Conservation (phyloP, 2,329 filamentous ascomycete genomes). For the Didymella exigua region DNA sequence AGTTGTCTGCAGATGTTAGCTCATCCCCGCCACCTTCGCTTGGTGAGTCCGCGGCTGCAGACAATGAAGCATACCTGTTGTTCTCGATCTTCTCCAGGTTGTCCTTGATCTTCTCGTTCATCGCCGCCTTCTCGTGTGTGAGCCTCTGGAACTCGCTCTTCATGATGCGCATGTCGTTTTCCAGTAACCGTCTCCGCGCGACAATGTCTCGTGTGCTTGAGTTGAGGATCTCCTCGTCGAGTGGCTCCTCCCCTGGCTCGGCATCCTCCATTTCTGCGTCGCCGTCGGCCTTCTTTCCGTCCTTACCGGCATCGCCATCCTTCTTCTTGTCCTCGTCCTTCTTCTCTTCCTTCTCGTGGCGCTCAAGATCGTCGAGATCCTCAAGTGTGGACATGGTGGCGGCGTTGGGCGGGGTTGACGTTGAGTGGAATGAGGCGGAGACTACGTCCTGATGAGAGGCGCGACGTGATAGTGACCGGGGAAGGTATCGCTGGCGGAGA, state of each 20-base stretch:
- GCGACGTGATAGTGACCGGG: constrained; percentile 1
- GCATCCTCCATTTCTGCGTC: constrained; percentile 94
- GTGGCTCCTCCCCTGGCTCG: constrained; percentile 69
- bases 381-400: constrained; percentile 82
- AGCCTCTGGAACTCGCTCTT: constrained; percentile 94
- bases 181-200: constrained; percentile 86
- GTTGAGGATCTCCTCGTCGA: constrained; percentile 92
- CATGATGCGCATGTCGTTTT: constrained; percentile 99
- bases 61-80: constrained; percentile 71
- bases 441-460: not conserved
- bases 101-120: constrained; percentile 99
- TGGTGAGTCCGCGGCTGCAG: not conserved
- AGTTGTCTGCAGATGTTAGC: constrained; percentile 71
- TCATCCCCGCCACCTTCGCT: constrained; percentile 1
- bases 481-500: constrained; percentile 7
- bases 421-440: not conserved
- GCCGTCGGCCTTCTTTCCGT: constrained; percentile 65
- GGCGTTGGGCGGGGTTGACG: constrained; percentile 24
- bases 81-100: constrained; percentile 99
- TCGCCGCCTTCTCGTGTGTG: constrained; percentile 91
- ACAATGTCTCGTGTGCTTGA: constrained; percentile 94
- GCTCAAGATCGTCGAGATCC: constrained; percentile 88
- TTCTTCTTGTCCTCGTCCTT: constrained; percentile 60
- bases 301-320: constrained; percentile 60
- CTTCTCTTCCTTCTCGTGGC: constrained; percentile 74